Percentiles rank a stretch among this genome's conserved stretches.
phyloP scores from a whole-genome alignment of 2,329 filamentous ascomycete genomes.

The Keithomyces neogunnii region DNA sequence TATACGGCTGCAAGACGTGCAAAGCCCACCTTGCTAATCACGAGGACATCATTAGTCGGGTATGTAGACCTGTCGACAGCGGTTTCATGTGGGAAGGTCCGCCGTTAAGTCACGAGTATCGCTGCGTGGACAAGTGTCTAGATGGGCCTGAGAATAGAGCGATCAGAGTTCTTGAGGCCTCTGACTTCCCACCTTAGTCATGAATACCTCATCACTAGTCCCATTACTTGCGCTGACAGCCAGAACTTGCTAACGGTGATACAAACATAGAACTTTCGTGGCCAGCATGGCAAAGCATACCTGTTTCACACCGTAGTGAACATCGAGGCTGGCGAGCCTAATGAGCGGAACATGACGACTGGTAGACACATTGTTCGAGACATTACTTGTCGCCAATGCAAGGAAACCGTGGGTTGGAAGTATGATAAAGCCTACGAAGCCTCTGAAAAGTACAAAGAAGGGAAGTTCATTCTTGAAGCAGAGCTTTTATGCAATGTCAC shows the following conservation, averaged over 20 bases:
- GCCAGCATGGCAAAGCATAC: constrained; percentile 96
- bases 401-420: constrained; percentile 92
- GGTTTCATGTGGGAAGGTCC: not conserved
- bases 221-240: not conserved
- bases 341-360: constrained; percentile 96
- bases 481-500: constrained; percentile 78
- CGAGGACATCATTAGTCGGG: constrained; percentile 90
- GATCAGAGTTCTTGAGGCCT: not conserved
- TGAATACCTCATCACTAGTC: not conserved
- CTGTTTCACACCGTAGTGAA: constrained; percentile 95
- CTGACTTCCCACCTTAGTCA: not conserved
- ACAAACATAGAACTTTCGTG: constrained; percentile 75
- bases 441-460: constrained; percentile 97
- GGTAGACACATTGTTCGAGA: constrained; percentile 91
- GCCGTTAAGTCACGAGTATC: not conserved
- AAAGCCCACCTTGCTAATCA: constrained; percentile 93
- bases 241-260: not conserved
- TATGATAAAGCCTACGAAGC: constrained; percentile 95
- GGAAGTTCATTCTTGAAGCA: constrained; percentile 92
- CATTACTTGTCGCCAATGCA: constrained; percentile 85
- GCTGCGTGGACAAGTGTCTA: not conserved
- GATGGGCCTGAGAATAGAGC: not conserved
- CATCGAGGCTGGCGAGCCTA: constrained; percentile 71
- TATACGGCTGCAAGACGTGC: constrained; percentile 90
- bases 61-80: constrained; percentile 35